These are phyloP conservation scores for Mercurialis annua DNA, from an alignment of 345 rosid species.

Conservation along the genomic window DNA sequence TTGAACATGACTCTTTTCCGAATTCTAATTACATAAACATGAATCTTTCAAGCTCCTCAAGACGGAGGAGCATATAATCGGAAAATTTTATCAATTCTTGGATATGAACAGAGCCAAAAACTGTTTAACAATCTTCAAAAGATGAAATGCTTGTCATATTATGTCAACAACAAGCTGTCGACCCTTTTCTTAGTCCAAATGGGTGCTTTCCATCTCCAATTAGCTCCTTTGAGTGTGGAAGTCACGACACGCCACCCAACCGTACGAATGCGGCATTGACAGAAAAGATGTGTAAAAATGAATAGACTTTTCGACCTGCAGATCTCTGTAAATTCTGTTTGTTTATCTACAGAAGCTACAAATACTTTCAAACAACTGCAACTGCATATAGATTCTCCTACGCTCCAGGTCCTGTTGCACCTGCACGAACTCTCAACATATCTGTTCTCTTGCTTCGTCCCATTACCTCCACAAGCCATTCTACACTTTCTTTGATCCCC, in stretches of 20 bases:
- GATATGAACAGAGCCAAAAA: too few relatives aligned
- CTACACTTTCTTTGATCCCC: constrained; percentile 84
- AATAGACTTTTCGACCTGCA: constrained; percentile 7
- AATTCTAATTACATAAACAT: too few relatives aligned
- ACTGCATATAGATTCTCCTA: constrained; percentile 19
- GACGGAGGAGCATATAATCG: too few relatives aligned
- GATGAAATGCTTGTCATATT: too few relatives aligned
- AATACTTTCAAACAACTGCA: constrained; percentile 19
- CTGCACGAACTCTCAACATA: constrained; percentile 68
- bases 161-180: not conserved
- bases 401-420: constrained; percentile 37
- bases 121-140: not conserved
- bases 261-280: not conserved
- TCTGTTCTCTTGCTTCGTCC: constrained; percentile 98
- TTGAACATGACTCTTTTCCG: not conserved
- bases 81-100: too few relatives aligned
- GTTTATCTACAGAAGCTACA: constrained; percentile 48
- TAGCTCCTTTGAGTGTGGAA: not conserved
- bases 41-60: too few relatives aligned
- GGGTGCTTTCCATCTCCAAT: not conserved
- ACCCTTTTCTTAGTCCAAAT: not conserved
- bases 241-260: not conserved
- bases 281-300: not conserved
- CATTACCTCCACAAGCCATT: constrained; percentile 92
- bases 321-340: constrained; percentile 31